Percentiles rank a stretch among this genome's conserved stretches.
These are phyloP conservation scores for Epichloe hybrida DNA, from an alignment of 2,329 filamentous ascomycete species.

Conservation along the genomic window DNA sequence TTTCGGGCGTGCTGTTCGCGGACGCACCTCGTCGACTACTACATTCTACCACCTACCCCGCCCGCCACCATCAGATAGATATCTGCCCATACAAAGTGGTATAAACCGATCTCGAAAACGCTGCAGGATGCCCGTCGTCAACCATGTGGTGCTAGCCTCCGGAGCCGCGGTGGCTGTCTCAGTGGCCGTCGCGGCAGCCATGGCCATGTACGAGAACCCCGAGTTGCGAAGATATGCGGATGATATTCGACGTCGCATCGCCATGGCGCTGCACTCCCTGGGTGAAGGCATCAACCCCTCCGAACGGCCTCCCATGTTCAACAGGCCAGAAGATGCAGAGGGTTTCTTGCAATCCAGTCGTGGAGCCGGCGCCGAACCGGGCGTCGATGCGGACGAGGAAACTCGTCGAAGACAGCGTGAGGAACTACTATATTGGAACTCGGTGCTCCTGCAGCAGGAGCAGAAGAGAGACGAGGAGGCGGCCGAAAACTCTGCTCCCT, in stretches of 20 bases:
- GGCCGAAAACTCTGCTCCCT: not conserved
- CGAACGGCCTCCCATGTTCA: slow-evolving; percentile 41
- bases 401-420: slow-evolving; percentile 47
- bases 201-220: slow-evolving; percentile 50
- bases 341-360: slow-evolving; percentile 44
- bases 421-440: slow-evolving; percentile 54
- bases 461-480: slow-evolving; percentile 27
- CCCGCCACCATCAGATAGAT: not conserved
- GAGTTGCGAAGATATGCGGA: slow-evolving; percentile 49
- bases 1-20: not conserved
- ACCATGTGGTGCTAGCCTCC: slow-evolving; percentile 40
- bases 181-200: slow-evolving; percentile 42
- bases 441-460: slow-evolving; percentile 36
- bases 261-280: slow-evolving; percentile 44
- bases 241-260: slow-evolving; percentile 47
- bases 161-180: slow-evolving; percentile 45
- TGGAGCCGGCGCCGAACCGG: slow-evolving; percentile 26
- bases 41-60: no score
- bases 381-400: slow-evolving; percentile 49
- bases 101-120: not conserved
- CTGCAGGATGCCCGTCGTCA: slow-evolving; percentile 36
- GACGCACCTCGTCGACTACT: no score
- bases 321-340: slow-evolving; percentile 52
- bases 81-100: not conserved
- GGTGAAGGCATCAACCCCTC: slow-evolving; percentile 42